Evolutionary conservation across 2,329 filamentous ascomycete species (phyloP), one percentile per base, ranked within the genome.

Genomic region (Aspergillus viridinutans): DNA sequence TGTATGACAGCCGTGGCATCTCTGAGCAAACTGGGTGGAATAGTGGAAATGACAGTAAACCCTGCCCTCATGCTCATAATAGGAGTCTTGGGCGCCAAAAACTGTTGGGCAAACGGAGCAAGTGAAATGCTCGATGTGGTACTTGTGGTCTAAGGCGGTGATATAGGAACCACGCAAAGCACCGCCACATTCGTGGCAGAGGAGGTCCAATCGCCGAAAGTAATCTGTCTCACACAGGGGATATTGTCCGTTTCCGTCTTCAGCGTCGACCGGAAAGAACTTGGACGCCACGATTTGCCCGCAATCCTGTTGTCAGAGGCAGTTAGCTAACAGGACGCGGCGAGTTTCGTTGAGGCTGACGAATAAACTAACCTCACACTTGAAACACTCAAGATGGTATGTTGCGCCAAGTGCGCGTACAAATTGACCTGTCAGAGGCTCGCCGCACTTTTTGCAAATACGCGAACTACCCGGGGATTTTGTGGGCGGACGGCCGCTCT

Each of bases 1-100:
- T 2, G 93, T 97, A 69, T 96, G 92, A 69, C 94, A 99, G 63
- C 94, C 94, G 73, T 96, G 96, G 74, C 94, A 99, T 55, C 91
- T 85, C 72, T 97, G 93, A 38, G 94, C 94, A 71, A 97, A 97
- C 69, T 92, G 91, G 17, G 94, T 99, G 12, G 93, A 97, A 74
- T 99, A 99, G 75, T 99, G 94, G 72, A 95, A 99, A 73, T 99
- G 94, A 74, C 94, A 99, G 74, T 96, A 99, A 26, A 99, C 94
- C 67, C 90, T 89, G 62, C 91, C 89, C 68, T 97, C 92, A 70
- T 99, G 94, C 75, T 99, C 94, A 76, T 99, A 99, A 75, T 99
- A 99, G 73, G 92, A 97, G 79, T 99, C 94, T 69, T 96, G 91
- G 6, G 94, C 94, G 52, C 94, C 94, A 71, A 99, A 99, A n/a